Conservation (phyloP, 2,329 filamentous ascomycete species). For the Beauveria australis region DNA sequence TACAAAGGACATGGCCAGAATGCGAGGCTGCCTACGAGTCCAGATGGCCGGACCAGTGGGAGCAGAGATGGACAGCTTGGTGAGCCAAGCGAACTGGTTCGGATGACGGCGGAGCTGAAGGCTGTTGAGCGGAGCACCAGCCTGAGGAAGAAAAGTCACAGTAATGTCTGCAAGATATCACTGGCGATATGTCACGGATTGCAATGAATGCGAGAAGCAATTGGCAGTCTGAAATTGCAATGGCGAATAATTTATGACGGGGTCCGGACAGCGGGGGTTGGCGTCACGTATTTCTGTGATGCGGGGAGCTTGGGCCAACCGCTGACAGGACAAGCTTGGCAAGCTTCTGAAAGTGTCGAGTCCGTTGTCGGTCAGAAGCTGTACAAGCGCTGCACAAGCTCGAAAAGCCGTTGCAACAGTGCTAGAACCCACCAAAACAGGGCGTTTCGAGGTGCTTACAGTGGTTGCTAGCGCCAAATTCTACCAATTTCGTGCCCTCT, state of each 20-base stretch:
- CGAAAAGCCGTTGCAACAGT: neutral
- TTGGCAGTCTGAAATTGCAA: neutral
- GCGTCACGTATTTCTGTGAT: conserved; percentile 7
- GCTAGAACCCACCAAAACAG: neutral
- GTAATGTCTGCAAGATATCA: neutral
- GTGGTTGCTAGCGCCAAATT: neutral
- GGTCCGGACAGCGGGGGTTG: conserved; percentile 5
- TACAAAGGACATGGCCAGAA: conserved; percentile 33
- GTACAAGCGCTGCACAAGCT: neutral
- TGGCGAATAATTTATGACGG: neutral
- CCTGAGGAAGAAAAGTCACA: neutral
- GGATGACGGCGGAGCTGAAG: neutral
- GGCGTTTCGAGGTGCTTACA: neutral
- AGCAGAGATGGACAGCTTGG: conserved; percentile 5
- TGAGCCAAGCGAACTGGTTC: neutral
- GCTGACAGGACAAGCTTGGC: neutral
- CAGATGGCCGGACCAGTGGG: conserved; percentile 4
- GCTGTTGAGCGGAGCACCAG: neutral
- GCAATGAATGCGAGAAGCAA: neutral
- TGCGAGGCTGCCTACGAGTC: neutral
- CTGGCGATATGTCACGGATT: neutral
- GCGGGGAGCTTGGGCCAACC: conserved; percentile 20
- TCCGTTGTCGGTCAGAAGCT: neutral
- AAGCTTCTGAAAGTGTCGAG: neutral
- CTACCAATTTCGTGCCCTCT: neutral